Conservation (phyloP, 106 monocot species). For the Dioscorea alata region DNA sequence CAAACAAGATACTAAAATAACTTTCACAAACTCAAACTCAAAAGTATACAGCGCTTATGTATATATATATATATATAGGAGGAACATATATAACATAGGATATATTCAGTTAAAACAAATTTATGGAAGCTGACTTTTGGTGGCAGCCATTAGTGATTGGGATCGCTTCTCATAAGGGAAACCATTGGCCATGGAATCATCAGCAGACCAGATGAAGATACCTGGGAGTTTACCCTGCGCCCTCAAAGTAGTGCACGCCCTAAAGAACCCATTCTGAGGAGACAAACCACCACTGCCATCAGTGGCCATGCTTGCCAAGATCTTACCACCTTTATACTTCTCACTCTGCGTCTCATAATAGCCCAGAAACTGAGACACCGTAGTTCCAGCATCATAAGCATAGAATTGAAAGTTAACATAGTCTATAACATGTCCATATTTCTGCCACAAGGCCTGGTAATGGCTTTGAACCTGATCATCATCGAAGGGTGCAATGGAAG, state of each 20-base stretch:
- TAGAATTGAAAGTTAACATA: conserved; percentile 66
- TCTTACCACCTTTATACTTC: conserved; percentile 29
- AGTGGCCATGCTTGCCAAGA: conserved; percentile 20
- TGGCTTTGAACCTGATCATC: conserved; percentile 3
- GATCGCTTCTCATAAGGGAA: background rate
- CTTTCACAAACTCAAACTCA: too few relatives aligned
- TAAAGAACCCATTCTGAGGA: conserved; percentile 23
- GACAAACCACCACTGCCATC: conserved; percentile 12
- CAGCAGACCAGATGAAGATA: background rate
- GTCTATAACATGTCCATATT: conserved; percentile 28
- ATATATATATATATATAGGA: too few relatives aligned
- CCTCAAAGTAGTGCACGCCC: conserved; percentile 19
- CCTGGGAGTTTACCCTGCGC: conserved; percentile 18
- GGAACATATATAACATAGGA: too few relatives aligned
- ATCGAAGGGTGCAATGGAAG: conserved; percentile 25
- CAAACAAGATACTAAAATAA: too few relatives aligned
- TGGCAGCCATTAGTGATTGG: background rate
- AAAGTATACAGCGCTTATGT: too few relatives aligned
- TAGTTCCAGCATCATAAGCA: conserved; percentile 24
- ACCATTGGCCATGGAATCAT: background rate
- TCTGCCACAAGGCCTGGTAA: conserved; percentile 24
- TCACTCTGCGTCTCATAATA: conserved; percentile 29
- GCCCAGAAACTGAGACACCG: conserved; percentile 34
- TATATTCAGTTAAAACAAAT: too few relatives aligned
- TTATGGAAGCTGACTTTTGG: too few relatives aligned